Conservation (phyloP, 1,139 yeast species). For the Suhomyces bribrorum region DNA sequence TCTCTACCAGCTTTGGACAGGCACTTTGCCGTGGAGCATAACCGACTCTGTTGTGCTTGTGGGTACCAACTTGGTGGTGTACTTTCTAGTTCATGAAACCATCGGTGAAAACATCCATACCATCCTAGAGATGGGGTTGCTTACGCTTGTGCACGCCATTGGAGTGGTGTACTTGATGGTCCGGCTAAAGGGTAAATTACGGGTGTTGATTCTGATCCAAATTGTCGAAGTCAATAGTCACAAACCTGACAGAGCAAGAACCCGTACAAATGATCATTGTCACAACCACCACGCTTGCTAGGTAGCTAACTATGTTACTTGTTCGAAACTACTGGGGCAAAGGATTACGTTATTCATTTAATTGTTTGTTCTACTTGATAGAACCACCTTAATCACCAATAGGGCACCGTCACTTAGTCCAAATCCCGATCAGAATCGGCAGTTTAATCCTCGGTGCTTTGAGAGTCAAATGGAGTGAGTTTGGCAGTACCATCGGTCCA, state of each 20-base stretch:
- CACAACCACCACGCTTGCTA: no score
- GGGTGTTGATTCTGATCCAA: background rate
- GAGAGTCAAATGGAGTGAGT: constrained; percentile 64
- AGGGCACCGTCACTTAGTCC: no score
- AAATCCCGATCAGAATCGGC: no score
- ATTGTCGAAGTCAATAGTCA: background rate
- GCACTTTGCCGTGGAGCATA: background rate
- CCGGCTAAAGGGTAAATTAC: background rate
- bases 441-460: constrained; percentile 32
- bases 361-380: no score
- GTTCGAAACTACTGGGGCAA: no score
- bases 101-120: background rate
- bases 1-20: background rate
- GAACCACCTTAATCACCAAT: no score
- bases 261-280: no score
- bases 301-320: no score
- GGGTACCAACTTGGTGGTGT: background rate
- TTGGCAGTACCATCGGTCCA: constrained; percentile 87
- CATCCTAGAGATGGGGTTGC: background rate
- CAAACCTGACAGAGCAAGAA: no score
- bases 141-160: background rate
- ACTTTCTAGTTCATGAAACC: background rate
- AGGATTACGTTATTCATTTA: no score
- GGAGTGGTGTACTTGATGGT: background rate
- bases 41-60: background rate